Conservation (phyloP, 768 basidiomycete species). For the Krasilnikovozyma curviuscula region DNA sequence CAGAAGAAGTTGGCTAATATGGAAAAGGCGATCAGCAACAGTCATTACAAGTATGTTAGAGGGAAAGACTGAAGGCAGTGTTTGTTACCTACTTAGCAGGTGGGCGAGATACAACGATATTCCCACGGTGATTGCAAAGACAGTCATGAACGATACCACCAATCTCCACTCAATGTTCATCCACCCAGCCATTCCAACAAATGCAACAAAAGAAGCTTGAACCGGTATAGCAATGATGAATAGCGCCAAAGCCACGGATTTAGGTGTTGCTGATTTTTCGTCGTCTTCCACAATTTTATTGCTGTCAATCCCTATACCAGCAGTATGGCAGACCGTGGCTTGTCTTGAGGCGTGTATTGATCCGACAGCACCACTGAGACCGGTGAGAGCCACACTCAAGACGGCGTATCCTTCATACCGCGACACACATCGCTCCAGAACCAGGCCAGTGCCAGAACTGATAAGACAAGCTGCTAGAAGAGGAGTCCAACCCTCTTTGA, state of each 20-base stretch:
- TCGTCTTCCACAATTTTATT: background rate
- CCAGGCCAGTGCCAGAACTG: constrained; percentile 69
- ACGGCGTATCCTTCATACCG: constrained; percentile 73
- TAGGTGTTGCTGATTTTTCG: constrained; percentile 27
- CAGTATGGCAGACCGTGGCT: constrained; percentile 59
- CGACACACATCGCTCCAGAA: constrained; percentile 74
- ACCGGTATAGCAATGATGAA: constrained; percentile 60
- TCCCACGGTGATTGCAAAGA: constrained; percentile 63
- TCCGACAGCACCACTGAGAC: constrained; percentile 73
- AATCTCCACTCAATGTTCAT: constrained; percentile 45
- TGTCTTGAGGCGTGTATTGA: constrained; percentile 78
- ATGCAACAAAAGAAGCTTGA: constrained; percentile 48
- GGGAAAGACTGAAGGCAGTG: background rate
- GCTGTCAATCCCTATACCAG: background rate
- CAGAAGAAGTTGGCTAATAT: constrained; percentile 43
- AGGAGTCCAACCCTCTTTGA: constrained; percentile 74
- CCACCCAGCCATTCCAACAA: constrained; percentile 56
- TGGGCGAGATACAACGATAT: too few relatives aligned
- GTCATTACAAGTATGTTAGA: background rate
- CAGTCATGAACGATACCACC: constrained; percentile 42
- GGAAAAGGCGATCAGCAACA: background rate
- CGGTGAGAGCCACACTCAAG: constrained; percentile 69
- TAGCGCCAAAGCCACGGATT: constrained; percentile 33
- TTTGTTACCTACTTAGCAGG: background rate
- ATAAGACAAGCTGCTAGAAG: constrained; percentile 42